Conservation (phyloP, 164 flowering plant genomes). For the Magnolia sinica region DNA sequence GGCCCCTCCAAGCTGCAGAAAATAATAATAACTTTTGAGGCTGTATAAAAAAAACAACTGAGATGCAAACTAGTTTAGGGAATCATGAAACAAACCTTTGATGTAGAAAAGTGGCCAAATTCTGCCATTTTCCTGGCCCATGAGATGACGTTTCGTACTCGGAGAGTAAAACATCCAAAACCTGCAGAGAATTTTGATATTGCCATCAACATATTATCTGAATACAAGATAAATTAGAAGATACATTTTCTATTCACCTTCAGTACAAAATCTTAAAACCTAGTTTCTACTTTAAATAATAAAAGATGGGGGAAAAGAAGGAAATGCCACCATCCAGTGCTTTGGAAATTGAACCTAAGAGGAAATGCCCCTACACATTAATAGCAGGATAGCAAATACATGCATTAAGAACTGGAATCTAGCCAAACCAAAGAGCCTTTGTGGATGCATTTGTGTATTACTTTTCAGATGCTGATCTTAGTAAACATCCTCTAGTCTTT, state of each 20-base stretch:
- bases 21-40: conserved; percentile 9
- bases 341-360: not conserved
- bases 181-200: conserved; percentile 35
- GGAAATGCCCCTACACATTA: not conserved
- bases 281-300: too few relatives aligned
- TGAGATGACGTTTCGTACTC: conserved; percentile 76
- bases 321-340: not conserved
- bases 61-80: not conserved
- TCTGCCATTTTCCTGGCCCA: conserved; percentile 96
- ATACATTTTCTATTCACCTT: not conserved
- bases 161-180: conserved; percentile 70
- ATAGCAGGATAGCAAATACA: conserved; percentile 1
- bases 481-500: too few relatives aligned
- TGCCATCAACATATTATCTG: not conserved
- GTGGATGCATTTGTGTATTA: too few relatives aligned
- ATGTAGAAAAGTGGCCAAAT: conserved; percentile 60
- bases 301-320: not conserved
- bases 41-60: not conserved
- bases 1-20: conserved; percentile 83
- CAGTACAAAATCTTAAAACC: too few relatives aligned
- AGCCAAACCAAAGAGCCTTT: too few relatives aligned
- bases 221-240: conserved; percentile 2
- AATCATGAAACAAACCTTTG: conserved; percentile 54
- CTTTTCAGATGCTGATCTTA: too few relatives aligned
- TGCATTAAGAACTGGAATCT: not conserved